Evolutionary conservation across 306 rosid species (phyloP), one percentile per base, ranked within the genome.

Genomic region (Malus asiatica): DNA sequence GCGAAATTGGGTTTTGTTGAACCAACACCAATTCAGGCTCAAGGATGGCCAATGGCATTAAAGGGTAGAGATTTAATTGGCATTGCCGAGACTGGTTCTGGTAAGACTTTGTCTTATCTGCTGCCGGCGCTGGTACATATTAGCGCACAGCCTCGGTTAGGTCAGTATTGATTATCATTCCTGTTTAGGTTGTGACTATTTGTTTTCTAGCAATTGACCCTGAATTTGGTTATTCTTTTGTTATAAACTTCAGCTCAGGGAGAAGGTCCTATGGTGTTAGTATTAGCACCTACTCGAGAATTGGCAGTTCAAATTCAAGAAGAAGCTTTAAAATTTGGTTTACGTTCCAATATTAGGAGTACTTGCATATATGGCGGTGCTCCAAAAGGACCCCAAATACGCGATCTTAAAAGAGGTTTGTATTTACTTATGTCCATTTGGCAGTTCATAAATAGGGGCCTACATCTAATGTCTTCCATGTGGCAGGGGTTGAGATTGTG

Each of bases 21-120:
- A 84, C 98, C 98, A 42, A 95, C 98, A 14, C 90, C 98, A 75
- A 95, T 95, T 78, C 97, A 95, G 82, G 92, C 97, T 81, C 98
- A 95, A 76, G 98, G 98, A 77, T 95, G 98, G 98, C 97, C 98
- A 46, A 95, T 95, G 97, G 98, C 97, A 82, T 85, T 95, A 22
- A 95, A 84, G 78, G 98, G 98, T 82, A 87, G 97, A 79, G 98
- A 95, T 81, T 85, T 95, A 76, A 73, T 95, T 77, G 97, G 98
- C 80, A 95, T 95, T 84, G 98, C 98, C 13, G 98, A 95, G 89
- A 95, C 98, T 53, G 98, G 98, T 76, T 95, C 98, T 1, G 98
- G 97, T 76, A 95, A 95, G 86, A 95, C 98, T 62, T 81, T 95
- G 82, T 85, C 98, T 2, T 95, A 95, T 86, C 79, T 95, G 74